Base-by-base conservation (phyloP, 2,329 filamentous ascomycete species). In the Geosmithia morbida region DNA sequence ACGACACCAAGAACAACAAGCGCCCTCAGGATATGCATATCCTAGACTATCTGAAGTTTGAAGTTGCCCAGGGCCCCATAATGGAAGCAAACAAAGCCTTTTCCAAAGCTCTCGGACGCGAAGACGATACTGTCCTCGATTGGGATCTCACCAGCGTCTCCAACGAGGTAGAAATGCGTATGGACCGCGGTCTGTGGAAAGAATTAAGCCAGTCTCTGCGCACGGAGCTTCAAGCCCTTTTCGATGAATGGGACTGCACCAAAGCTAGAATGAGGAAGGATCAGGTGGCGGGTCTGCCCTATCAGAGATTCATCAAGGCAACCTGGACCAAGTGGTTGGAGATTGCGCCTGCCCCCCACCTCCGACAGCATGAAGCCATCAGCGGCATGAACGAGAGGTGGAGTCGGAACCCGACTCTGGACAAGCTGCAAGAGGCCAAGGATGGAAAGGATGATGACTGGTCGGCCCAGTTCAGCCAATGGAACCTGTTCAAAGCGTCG, bases 11-110 rank as follows among this genome's bases (percentile, higher is more conserved):
- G 40, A 45, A 16, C 47, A 51, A 10, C 48, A 59, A 17, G 53
- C 59, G 0, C 58, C 33, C 33, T 3, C 6, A 3, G 33, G 46
- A 50, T 0, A 43, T 26, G 16, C 75, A 84, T 48, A 74, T 85
- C 3, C 67, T 83, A 5, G 83, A 87, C 55, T 68, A 71, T 39
- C 63, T 87, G 7, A 79, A 75, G 51, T 82, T 79, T 17, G 51
- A 59, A 0, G 64, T 79, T 2, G 71, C 77, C 0, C 59, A 69
- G 13, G 59, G 62, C 0, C 58, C 59, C 0, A 65, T 77, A 10
- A 57, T 65, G 0, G 42, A 48, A 1, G 66, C 66, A 20, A 53
- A 72, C 2, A 51, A 50, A 1, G 55, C 53, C 0, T 61, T 77
- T 11, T 45, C 60, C 5, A 33, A 55, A 0, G 44, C 50, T 0